These are phyloP conservation scores for Clarireedia hainanense DNA, from an alignment of 2,329 filamentous ascomycete genomes.

Conservation along the genomic window DNA sequence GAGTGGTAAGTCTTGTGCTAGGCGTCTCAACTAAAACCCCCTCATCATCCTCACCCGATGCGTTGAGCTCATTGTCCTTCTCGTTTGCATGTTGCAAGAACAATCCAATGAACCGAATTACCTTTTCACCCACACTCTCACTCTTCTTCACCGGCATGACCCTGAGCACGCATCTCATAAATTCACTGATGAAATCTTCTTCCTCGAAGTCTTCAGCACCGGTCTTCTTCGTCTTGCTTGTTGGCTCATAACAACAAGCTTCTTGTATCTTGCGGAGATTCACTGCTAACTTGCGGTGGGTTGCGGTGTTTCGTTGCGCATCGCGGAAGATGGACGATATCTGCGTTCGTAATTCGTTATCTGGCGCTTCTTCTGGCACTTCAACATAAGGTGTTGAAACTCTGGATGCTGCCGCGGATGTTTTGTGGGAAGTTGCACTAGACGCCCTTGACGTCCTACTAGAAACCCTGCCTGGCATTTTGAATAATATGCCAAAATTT, in stretches of 20 bases:
- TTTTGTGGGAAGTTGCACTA: constrained; percentile 33
- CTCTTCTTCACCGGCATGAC: constrained; percentile 86
- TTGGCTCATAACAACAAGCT: constrained; percentile 62
- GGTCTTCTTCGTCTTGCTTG: constrained; percentile 42
- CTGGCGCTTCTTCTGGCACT: constrained; percentile 64
- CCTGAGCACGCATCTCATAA: constrained; percentile 73
- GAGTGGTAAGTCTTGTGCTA: constrained; percentile 67
- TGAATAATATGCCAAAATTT: background rate
- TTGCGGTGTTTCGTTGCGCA: constrained; percentile 82
- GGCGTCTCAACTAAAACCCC: constrained; percentile 74
- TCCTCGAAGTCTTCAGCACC: constrained; percentile 66
- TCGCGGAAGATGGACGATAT: constrained; percentile 68
- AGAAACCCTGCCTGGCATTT: constrained; percentile 40
- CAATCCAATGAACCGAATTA: constrained; percentile 77
- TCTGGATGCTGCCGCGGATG: constrained; percentile 34
- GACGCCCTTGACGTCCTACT: constrained; percentile 34
- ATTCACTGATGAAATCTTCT: constrained; percentile 78
- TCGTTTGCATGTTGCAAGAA: constrained; percentile 70
- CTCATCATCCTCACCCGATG: constrained; percentile 57
- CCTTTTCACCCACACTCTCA: constrained; percentile 78
- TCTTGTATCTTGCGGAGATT: constrained; percentile 88
- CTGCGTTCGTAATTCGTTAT: constrained; percentile 63
- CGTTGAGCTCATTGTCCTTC: constrained; percentile 61
- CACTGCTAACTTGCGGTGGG: constrained; percentile 82
- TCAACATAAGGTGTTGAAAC: constrained; percentile 31